Evolutionary conservation across 306 rosid genomes (phyloP).

Genomic region (Vicia villosa): DNA sequence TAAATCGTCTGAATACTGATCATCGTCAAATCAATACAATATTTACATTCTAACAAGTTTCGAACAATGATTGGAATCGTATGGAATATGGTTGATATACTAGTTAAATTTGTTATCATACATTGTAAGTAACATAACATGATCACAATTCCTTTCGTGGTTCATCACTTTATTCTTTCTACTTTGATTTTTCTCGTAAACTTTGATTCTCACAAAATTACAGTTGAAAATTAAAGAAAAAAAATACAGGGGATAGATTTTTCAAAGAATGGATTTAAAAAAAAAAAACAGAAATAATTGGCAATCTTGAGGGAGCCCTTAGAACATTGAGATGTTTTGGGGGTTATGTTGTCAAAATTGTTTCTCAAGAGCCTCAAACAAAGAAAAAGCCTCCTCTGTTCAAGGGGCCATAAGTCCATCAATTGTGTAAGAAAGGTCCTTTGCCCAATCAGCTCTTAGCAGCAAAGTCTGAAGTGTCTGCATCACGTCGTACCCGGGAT

Average conservation of each 20-base stretch:
- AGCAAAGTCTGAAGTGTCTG: constrained; percentile 86
- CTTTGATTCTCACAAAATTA: constrained; percentile 43
- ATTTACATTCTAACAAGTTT: constrained; percentile 5
- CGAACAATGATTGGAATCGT: not conserved
- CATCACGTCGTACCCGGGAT: constrained; percentile 91
- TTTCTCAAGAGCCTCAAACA: constrained; percentile 38
- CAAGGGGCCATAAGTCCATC: constrained; percentile 99
- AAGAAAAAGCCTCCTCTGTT: constrained; percentile 37
- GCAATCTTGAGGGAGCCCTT: constrained; percentile 30
- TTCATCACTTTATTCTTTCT: constrained; percentile 37
- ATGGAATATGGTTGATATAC: not conserved
- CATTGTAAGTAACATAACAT: constrained; percentile 1
- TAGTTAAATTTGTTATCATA: not conserved
- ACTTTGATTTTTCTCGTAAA: constrained; percentile 31
- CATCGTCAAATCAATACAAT: no score
- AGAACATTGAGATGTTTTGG: constrained; percentile 37
- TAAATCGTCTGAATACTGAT: not conserved
- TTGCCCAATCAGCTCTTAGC: constrained; percentile 95
- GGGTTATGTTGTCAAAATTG: constrained; percentile 64
- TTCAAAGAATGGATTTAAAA: not conserved
- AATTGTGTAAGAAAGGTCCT: constrained; percentile 86
- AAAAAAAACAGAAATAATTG: not conserved
- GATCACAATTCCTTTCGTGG: constrained; percentile 2
- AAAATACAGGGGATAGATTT: constrained; percentile 37
- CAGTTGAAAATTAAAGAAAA: constrained; percentile 25